Evolutionary conservation across 352 stramenopile genomes (phyloP).

Genomic region (Pythium volutum): DNA sequence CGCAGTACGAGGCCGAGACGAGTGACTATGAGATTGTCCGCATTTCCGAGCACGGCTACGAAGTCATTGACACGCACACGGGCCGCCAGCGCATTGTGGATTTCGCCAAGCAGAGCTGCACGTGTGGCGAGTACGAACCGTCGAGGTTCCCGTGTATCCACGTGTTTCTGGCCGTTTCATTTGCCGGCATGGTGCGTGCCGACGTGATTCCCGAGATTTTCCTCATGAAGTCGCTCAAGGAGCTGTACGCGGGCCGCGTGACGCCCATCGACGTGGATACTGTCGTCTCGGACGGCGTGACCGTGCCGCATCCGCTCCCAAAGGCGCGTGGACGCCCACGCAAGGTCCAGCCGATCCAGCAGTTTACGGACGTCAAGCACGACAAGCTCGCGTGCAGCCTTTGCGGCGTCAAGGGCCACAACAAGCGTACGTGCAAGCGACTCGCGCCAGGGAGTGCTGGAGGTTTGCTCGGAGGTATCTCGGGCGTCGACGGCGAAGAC

Average conservation of each 20-base stretch:
- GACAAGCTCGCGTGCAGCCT: slow-evolving; percentile 78
- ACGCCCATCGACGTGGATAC: slow-evolving; percentile 80
- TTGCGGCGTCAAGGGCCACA: slow-evolving; percentile 80
- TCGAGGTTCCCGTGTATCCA: slow-evolving; percentile 76
- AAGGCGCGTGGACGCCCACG: slow-evolving; percentile 62
- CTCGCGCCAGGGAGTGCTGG: slow-evolving; percentile 16
- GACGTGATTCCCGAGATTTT: slow-evolving; percentile 82
- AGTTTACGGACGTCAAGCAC: slow-evolving; percentile 62
- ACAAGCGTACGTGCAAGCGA: slow-evolving; percentile 81
- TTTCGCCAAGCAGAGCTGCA: slow-evolving; percentile 71
- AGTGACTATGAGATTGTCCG: slow-evolving; percentile 62
- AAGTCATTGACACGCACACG: slow-evolving; percentile 71
- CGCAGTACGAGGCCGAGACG: slow-evolving; percentile 62
- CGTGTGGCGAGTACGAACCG: slow-evolving; percentile 72
- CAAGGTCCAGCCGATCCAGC: slow-evolving; percentile 81
- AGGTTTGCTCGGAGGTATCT: slow-evolving; percentile 15
- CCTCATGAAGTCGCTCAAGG: slow-evolving; percentile 73
- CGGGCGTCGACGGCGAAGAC: slow-evolving; percentile 20
- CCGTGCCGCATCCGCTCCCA: slow-evolving; percentile 46
- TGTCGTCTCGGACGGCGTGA: slow-evolving; percentile 56
- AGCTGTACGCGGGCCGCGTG: slow-evolving; percentile 64
- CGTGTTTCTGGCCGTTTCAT: slow-evolving; percentile 67
- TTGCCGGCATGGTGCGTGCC: slow-evolving; percentile 54
- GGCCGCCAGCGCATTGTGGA: slow-evolving; percentile 67
- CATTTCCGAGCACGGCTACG: slow-evolving; percentile 64